Evolutionary conservation across 192 early-diverging fungal species (phyloP).

Genomic region (Pecoramyces ruminantium): DNA sequence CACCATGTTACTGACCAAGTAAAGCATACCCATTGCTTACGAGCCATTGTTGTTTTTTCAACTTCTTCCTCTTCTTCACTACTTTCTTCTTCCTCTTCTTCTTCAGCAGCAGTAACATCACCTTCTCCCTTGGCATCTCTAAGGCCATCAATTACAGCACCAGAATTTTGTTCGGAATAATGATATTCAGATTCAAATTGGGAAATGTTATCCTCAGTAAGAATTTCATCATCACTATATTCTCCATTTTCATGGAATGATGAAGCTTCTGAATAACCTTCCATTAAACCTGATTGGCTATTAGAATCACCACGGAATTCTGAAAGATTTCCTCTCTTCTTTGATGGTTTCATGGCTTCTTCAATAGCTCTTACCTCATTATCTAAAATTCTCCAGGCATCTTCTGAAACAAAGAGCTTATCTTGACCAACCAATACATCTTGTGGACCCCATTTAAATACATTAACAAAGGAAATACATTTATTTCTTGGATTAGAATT

Average conservation of each 20-base stretch:
- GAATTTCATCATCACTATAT: not conserved
- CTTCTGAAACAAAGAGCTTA: not conserved
- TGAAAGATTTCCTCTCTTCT: not conserved
- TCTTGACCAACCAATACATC: not conserved
- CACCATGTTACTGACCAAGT: constrained; percentile 79
- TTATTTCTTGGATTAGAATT: not conserved
- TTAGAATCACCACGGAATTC: not conserved
- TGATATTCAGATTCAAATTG: not conserved
- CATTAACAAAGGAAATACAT: not conserved
- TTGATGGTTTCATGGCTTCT: not conserved
- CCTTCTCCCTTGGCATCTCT: not conserved
- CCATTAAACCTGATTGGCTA: not conserved
- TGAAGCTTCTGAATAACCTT: not conserved
- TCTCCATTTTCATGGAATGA: not conserved
- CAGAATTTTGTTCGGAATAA: not conserved
- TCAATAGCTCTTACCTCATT: not conserved
- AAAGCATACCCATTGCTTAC: constrained; percentile 48
- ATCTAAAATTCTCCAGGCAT: not conserved
- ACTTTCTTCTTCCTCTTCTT: constrained; percentile 11
- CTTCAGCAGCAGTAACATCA: not conserved
- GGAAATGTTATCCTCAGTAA: not conserved
- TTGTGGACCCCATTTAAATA: not conserved
- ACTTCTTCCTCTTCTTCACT: constrained; percentile 18
- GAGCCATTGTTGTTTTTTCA: constrained; percentile 18
- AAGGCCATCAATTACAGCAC: not conserved